A percentile compares a stretch with the other conserved stretches of the same genome.
phyloP scores from a whole-genome alignment of 257 asterid species.

The Solanum bulbocastanum region DNA sequence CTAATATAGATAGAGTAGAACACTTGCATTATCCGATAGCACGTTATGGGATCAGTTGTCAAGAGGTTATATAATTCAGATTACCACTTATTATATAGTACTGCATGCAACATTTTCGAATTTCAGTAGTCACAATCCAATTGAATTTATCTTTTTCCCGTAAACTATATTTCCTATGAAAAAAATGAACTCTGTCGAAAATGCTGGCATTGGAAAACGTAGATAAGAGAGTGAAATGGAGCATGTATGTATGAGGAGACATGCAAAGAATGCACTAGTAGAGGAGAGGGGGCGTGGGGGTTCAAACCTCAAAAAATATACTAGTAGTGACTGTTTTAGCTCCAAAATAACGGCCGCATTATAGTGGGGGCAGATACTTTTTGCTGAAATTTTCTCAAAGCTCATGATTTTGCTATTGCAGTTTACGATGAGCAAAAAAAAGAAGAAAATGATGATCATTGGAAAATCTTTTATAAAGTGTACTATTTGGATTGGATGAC shows the following conservation, averaged over 20 bases:
- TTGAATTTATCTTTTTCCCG: neutral
- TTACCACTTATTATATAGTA: neutral
- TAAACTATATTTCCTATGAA: neutral
- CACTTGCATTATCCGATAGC: neutral
- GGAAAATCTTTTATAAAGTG: constrained; percentile 9
- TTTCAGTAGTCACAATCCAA: neutral
- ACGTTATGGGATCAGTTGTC: neutral
- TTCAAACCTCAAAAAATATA: constrained; percentile 27
- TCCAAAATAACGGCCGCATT: constrained; percentile 38
- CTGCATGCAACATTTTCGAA: neutral
- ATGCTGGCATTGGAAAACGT: neutral
- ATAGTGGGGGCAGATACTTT: constrained; percentile 3
- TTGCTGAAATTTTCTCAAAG: neutral
- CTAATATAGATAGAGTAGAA: neutral
- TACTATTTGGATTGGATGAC: constrained; percentile 1
- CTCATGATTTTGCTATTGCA: constrained; percentile 15
- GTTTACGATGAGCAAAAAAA: neutral
- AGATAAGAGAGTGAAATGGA: neutral
- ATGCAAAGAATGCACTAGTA: constrained; percentile 14
- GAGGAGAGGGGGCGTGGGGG: neutral
- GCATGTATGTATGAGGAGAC: neutral
- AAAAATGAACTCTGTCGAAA: neutral
- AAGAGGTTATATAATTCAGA: neutral
- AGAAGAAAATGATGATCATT: constrained; percentile 5
- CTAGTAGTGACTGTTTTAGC: neutral